Evolutionary conservation across 257 asterid genomes (phyloP).

Genomic region (Solanum microdontum): DNA sequence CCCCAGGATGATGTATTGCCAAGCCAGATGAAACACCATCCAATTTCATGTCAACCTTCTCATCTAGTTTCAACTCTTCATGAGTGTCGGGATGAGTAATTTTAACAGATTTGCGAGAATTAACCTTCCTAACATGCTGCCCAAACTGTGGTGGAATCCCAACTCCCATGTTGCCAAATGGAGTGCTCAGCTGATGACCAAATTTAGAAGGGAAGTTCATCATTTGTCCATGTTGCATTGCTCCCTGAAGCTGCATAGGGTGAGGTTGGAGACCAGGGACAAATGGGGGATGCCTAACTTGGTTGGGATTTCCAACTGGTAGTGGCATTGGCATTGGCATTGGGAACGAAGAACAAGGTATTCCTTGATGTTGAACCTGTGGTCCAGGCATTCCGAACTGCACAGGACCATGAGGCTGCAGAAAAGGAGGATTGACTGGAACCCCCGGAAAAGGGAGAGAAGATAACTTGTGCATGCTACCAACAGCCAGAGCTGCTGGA

Average conservation of each 20-base stretch:
- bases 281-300: constrained; percentile 1
- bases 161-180: constrained; percentile 7
- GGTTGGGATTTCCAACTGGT: constrained; percentile 3
- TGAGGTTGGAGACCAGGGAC: constrained; percentile 10
- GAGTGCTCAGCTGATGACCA: constrained; percentile 4
- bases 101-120: constrained; percentile 12
- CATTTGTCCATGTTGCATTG: constrained; percentile 11
- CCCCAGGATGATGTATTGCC: constrained; percentile 5
- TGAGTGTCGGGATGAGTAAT: constrained; percentile 26
- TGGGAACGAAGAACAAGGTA: constrained; percentile 2
- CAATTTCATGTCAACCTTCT: neutral
- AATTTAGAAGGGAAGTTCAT: neutral
- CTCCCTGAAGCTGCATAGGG: constrained; percentile 3
- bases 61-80: constrained; percentile 19
- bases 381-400: constrained; percentile 1
- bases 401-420: constrained; percentile 1
- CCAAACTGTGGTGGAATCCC: constrained; percentile 2
- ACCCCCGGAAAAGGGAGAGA: constrained; percentile 2
- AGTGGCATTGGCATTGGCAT: constrained; percentile 10
- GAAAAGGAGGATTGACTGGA: constrained; percentile 7
- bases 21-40: constrained; percentile 4
- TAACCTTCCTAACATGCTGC: constrained; percentile 1
- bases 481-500: neutral
- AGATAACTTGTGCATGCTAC: neutral
- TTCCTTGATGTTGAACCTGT: constrained; percentile 7